phyloP scores from a whole-genome alignment of 2,329 filamentous ascomycete genomes.

The Lasiodiplodia gonubiensis region DNA sequence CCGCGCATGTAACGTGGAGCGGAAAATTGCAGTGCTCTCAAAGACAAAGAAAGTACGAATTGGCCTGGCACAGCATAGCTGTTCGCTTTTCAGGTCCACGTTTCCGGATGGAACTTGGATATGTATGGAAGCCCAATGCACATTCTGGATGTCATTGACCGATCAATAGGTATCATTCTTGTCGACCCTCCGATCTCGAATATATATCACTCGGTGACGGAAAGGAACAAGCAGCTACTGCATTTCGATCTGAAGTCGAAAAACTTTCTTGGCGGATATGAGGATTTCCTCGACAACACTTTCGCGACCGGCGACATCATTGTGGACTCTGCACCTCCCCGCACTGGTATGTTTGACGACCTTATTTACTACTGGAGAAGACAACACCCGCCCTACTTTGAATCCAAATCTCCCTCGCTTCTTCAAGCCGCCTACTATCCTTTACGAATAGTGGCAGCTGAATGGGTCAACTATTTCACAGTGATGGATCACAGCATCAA shows the following conservation, averaged over 20 bases:
- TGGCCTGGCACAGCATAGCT: background rate
- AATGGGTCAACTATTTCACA: too few species aligned
- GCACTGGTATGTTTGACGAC: too few species aligned
- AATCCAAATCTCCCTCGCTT: too few species aligned
- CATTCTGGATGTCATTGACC: background rate
- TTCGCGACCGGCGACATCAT: background rate
- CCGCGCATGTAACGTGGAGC: background rate
- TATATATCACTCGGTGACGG: background rate
- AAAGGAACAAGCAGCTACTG: background rate
- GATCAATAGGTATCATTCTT: background rate
- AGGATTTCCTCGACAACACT: background rate
- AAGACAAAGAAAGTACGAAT: background rate
- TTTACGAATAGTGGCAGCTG: too few species aligned
- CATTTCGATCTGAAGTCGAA: background rate
- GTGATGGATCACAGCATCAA: too few species aligned
- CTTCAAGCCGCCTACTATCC: too few species aligned
- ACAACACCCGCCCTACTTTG: too few species aligned
- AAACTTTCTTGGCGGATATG: background rate
- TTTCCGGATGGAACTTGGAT: background rate
- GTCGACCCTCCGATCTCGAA: background rate
- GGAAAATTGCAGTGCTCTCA: background rate
- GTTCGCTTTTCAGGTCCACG: background rate
- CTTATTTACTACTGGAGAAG: too few species aligned
- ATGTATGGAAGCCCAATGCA: background rate
- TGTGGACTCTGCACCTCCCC: background rate